Evolutionary conservation across 2,329 filamentous ascomycete species (phyloP).

Genomic region (Sclerotinia sclerotiorum): DNA sequence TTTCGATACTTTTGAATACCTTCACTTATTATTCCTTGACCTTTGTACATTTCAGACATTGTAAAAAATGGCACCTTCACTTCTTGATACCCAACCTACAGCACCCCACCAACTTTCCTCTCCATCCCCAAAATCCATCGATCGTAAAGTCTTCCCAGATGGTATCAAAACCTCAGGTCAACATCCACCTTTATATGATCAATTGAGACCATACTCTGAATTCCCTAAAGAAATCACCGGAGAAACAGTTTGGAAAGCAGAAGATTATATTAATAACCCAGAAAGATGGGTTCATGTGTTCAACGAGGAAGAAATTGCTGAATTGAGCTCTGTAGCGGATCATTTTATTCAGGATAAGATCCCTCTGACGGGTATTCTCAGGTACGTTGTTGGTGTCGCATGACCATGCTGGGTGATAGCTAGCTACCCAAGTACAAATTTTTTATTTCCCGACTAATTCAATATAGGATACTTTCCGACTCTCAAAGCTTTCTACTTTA

Average conservation of each 20-base stretch:
- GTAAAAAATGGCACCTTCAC: conserved; percentile 30
- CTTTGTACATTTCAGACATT: neutral
- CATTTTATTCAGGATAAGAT: conserved; percentile 63
- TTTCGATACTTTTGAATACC: conserved; percentile 7
- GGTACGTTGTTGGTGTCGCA: conserved; percentile 38
- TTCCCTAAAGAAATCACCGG: conserved; percentile 73
- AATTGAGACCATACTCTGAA: conserved; percentile 63
- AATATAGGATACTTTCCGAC: conserved; percentile 53
- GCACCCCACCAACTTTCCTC: conserved; percentile 29
- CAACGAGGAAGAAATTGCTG: conserved; percentile 62
- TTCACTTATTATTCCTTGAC: neutral
- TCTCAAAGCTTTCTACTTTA: conserved; percentile 56
- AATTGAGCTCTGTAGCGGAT: conserved; percentile 67
- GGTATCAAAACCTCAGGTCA: conserved; percentile 60
- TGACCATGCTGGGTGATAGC: too few species aligned
- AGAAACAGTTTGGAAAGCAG: conserved; percentile 68
- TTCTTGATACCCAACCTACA: conserved; percentile 29
- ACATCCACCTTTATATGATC: conserved; percentile 65
- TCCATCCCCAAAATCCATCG: conserved; percentile 27
- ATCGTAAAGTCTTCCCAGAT: conserved; percentile 41
- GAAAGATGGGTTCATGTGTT: conserved; percentile 69
- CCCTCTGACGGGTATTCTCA: conserved; percentile 71
- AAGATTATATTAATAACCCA: conserved; percentile 39
- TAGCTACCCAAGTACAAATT: neutral
- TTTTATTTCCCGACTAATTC: neutral